Evolutionary conservation across 1,284 basidiomycete genomes (phyloP).

Genomic region (Ustilago tritici): DNA sequence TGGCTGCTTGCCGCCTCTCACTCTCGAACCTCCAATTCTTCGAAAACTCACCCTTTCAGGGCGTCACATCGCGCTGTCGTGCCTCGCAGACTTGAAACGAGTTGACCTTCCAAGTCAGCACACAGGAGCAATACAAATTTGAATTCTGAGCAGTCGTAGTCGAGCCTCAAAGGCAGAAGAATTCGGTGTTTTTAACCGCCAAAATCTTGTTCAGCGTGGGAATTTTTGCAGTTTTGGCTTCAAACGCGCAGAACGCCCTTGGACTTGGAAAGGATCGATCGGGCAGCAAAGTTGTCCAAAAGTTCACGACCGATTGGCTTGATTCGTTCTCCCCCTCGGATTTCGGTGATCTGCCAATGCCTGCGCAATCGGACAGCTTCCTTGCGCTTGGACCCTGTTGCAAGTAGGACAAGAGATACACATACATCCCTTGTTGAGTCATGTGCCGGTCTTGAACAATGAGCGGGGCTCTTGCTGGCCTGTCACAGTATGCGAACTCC

Average conservation of each 20-base stretch:
- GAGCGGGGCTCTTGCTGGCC: slow-evolving; percentile 24
- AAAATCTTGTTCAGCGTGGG: slow-evolving; percentile 22
- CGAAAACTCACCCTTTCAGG: not conserved
- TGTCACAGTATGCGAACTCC: slow-evolving; percentile 31
- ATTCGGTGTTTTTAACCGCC: too few relatives aligned
- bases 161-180: not conserved
- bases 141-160: not conserved
- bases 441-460: slow-evolving; percentile 10
- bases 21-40: not conserved
- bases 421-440: not conserved
- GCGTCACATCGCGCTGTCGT: not conserved
- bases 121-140: slow-evolving; percentile 15
- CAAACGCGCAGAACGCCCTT: not conserved
- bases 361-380: slow-evolving; percentile 16
- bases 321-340: not conserved
- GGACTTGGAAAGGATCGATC: slow-evolving; percentile 6
- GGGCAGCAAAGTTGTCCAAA: not conserved
- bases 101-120: not conserved
- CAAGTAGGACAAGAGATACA: not conserved
- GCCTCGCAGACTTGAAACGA: not conserved
- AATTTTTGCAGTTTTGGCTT: slow-evolving; percentile 20
- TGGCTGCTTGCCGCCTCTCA: not conserved
- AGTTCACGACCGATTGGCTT: not conserved
- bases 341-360: slow-evolving; percentile 1
- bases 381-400: slow-evolving; percentile 10